phyloP scores from a whole-genome alignment of 2,329 filamentous ascomycete genomes.

The Sphaerulina vaccinii region DNA sequence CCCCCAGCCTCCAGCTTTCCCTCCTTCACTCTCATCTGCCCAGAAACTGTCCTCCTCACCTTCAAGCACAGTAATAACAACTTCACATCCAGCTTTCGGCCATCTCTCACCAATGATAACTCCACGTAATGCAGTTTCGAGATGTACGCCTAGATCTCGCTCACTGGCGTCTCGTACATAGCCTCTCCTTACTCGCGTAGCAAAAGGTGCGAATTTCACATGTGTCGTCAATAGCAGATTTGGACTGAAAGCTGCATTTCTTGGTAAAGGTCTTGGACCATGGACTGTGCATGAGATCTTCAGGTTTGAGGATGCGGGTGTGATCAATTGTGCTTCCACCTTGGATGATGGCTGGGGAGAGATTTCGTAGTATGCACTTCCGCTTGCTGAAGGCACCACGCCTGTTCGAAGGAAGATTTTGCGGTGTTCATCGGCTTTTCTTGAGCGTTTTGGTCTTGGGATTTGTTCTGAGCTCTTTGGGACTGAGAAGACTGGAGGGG shows the following conservation, averaged over 20 bases:
- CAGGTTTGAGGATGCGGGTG: slow-evolving; percentile 62
- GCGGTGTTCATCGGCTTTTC: slow-evolving; percentile 69
- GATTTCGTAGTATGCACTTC: slow-evolving; percentile 79
- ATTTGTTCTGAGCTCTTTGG: slow-evolving; percentile 49
- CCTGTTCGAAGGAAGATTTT: slow-evolving; percentile 92
- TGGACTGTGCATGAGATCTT: slow-evolving; percentile 94
- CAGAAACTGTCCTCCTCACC: slow-evolving; percentile 79
- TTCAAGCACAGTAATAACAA: slow-evolving; percentile 89
- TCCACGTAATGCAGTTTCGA: slow-evolving; percentile 86
- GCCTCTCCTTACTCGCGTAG: slow-evolving; percentile 75
- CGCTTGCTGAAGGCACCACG: slow-evolving; percentile 87
- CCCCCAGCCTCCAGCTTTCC: slow-evolving; percentile 63
- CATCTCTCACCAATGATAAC: slow-evolving; percentile 90
- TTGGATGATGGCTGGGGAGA: slow-evolving; percentile 46
- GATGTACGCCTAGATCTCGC: slow-evolving; percentile 82
- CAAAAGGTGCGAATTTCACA: slow-evolving; percentile 95
- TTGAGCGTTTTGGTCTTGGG: slow-evolving; percentile 54
- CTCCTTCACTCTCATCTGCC: slow-evolving; percentile 49
- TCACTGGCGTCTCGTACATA: slow-evolving; percentile 85
- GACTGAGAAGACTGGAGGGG: slow-evolving; percentile 67
- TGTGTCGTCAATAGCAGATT: slow-evolving; percentile 89
- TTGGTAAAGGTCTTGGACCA: slow-evolving; percentile 84
- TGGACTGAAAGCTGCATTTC: slow-evolving; percentile 86
- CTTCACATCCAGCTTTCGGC: slow-evolving; percentile 98
- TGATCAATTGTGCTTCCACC: slow-evolving; percentile 48